Conservation (phyloP, 192 early-diverging fungal genomes). For the Allomyces macrogynus region DNA sequence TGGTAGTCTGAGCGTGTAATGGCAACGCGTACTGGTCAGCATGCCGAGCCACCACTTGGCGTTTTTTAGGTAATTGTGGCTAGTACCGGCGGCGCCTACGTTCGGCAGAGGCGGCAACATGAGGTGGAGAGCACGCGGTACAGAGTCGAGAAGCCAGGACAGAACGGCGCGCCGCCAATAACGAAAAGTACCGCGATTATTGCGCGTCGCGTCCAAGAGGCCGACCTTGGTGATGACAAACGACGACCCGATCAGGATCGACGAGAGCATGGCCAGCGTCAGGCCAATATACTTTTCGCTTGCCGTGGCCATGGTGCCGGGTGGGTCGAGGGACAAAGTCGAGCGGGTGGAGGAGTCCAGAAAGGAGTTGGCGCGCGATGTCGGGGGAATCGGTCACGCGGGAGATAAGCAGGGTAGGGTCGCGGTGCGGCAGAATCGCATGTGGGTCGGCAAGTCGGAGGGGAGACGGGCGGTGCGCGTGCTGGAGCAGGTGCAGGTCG, state of each 20-base stretch:
- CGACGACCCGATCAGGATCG: slow-evolving; percentile 70
- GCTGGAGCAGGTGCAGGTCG: too few relatives aligned
- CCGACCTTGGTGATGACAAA: slow-evolving; percentile 91
- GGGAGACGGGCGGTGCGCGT: too few relatives aligned
- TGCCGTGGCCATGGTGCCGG: neutral
- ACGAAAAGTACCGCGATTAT: slow-evolving; percentile 14
- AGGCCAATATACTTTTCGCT: slow-evolving; percentile 70
- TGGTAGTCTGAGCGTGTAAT: slow-evolving; percentile 1
- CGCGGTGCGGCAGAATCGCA: too few relatives aligned
- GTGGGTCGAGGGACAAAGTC: too few relatives aligned
- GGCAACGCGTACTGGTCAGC: slow-evolving; percentile 37
- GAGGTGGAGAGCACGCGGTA: neutral
- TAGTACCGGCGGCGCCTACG: slow-evolving; percentile 40
- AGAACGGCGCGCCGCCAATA: too few relatives aligned
- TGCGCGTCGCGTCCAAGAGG: slow-evolving; percentile 51
- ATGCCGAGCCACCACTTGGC: slow-evolving; percentile 82
- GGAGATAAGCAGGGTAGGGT: too few relatives aligned
- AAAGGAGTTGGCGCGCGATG: too few relatives aligned
- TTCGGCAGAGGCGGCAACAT: neutral
- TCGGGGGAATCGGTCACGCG: too few relatives aligned
- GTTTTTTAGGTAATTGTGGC: slow-evolving; percentile 63
- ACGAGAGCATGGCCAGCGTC: slow-evolving; percentile 67
- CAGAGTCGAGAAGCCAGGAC: too few relatives aligned
- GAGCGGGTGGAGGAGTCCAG: too few relatives aligned
- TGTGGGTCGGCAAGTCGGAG: too few relatives aligned